Evolutionary conservation across 1,139 yeast genomes (phyloP).

Genomic region (Arxiozyma bovina): DNA sequence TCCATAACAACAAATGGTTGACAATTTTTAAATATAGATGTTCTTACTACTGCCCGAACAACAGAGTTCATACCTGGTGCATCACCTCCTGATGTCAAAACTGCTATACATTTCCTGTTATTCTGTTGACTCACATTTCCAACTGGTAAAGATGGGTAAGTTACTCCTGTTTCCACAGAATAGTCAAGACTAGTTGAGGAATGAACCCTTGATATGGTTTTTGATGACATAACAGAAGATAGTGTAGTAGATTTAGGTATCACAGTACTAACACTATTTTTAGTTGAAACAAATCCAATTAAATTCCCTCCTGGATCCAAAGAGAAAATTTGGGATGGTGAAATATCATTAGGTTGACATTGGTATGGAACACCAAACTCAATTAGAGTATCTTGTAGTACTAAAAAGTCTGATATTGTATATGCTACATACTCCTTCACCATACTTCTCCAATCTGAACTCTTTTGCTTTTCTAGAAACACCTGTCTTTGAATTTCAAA

Average conservation of each 20-base stretch:
- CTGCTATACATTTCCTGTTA: slow-evolving; percentile 47
- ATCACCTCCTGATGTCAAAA: slow-evolving; percentile 97
- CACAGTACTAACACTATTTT: slow-evolving; percentile 46
- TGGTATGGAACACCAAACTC: slow-evolving; percentile 22
- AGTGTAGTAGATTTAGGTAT: slow-evolving; percentile 7
- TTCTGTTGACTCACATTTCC: slow-evolving; percentile 1
- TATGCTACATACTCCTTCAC: slow-evolving; percentile 28
- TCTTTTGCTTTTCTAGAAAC: slow-evolving; percentile 8
- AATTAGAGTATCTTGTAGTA: slow-evolving; percentile 20
- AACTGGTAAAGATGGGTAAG: slow-evolving; percentile 18
- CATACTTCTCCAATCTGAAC: slow-evolving; percentile 32
- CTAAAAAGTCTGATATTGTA: slow-evolving; percentile 24
- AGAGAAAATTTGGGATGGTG: slow-evolving; percentile 57
- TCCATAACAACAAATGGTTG: slow-evolving; percentile 86
- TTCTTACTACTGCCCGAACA: slow-evolving; percentile 75
- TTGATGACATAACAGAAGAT: slow-evolving; percentile 12
- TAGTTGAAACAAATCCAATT: slow-evolving; percentile 53
- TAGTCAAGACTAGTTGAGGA: slow-evolving; percentile 20
- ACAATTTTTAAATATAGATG: slow-evolving; percentile 82
- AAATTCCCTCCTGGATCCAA: slow-evolving; percentile 49
- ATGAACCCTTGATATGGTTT: slow-evolving; percentile 17
- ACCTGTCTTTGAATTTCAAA: slow-evolving; percentile 8
- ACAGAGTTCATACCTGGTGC: slow-evolving; percentile 96
- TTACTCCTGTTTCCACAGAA: slow-evolving; percentile 10
- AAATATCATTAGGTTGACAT: slow-evolving; percentile 46